These are phyloP conservation scores for Scutellaria minor DNA, from an alignment of 257 asterid species.

Conservation along the genomic window DNA sequence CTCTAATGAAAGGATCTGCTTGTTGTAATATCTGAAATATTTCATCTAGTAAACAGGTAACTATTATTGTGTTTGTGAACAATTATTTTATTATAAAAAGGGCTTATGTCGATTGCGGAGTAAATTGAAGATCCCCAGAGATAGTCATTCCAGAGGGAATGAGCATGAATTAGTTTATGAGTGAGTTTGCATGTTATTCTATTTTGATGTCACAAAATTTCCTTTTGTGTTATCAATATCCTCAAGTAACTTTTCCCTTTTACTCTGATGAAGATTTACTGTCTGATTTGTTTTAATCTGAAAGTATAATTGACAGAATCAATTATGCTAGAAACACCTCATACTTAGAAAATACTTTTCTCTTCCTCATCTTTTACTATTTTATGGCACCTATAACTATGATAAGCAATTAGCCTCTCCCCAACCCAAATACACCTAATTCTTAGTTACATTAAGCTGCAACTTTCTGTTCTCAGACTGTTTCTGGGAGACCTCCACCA, in stretches of 20 bases:
- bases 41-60: not conserved
- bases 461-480: conserved; percentile 60
- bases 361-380: not conserved
- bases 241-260: too few species aligned
- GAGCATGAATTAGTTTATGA: conserved; percentile 5
- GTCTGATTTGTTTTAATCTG: conserved; percentile 7
- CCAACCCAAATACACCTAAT: not conserved
- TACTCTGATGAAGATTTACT: too few species aligned
- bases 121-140: conserved; percentile 15
- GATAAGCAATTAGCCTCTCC: conserved; percentile 14
- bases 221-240: too few species aligned
- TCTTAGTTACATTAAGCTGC: conserved; percentile 14
- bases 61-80: conserved; percentile 7
- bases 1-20: not conserved
- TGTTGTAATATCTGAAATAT: conserved; percentile 12
- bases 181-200: not conserved
- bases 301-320: not conserved
- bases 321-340: not conserved
- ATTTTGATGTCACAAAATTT: too few species aligned
- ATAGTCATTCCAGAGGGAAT: conserved; percentile 30
- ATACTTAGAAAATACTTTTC: not conserved
- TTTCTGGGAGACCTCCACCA: conserved; percentile 98
- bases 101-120: not conserved
- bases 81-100: not conserved
- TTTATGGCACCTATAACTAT: conserved; percentile 8